Conservation (phyloP, 345 rosid species). For the Eucalyptus virginea region DNA sequence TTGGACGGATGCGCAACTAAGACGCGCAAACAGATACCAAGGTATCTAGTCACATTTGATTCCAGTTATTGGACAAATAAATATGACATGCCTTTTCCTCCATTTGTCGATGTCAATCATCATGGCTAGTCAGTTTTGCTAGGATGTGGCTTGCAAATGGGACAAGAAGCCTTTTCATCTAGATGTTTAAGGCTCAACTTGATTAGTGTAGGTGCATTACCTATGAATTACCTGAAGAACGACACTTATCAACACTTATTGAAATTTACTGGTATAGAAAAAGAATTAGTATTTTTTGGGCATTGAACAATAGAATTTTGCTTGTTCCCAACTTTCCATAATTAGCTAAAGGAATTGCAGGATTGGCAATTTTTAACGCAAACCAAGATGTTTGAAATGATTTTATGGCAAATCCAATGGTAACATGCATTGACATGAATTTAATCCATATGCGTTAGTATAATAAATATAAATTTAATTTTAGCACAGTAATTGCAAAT, state of each 20-base stretch:
- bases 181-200: too few species aligned
- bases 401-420: not conserved
- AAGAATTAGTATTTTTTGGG: not conserved
- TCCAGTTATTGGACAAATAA: not conserved
- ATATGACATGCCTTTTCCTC: not conserved
- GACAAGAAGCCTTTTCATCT: not conserved
- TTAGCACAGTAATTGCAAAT: not conserved
- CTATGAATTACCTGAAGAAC: not conserved
- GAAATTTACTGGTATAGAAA: not conserved
- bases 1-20: fast-evolving
- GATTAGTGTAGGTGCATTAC: too few species aligned
- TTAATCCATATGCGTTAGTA: not conserved
- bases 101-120: too few species aligned
- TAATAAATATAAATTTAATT: not conserved
- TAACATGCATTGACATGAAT: not conserved
- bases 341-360: not conserved
- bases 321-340: not conserved
- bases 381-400: not conserved
- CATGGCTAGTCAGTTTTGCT: not conserved
- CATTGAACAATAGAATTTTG: not conserved
- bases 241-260: not conserved
- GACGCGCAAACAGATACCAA: too few species aligned
- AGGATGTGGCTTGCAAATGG: not conserved
- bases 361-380: not conserved
- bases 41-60: not conserved